Base-by-base conservation (phyloP, 2,329 filamentous ascomycete genomes). In the Colletotrichum sp. region DNA sequence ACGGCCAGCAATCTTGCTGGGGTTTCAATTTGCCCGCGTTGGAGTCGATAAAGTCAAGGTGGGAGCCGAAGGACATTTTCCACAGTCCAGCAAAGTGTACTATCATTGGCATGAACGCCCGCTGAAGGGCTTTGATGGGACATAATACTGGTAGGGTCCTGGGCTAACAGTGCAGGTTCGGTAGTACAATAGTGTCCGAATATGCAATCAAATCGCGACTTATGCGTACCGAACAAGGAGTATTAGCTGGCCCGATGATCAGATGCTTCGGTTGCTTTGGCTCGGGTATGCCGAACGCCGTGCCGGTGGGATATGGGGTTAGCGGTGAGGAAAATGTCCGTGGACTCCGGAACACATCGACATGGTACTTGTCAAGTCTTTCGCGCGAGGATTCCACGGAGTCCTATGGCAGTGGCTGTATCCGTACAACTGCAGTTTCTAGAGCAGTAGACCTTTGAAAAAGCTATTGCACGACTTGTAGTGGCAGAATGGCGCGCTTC, bases 21-120 rank as follows among this genome's bases (percentile, higher is more conserved):
- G 88, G 88, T 0, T 78, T 84, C 1, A 91, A 92, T 77, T 81
- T 92, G 39, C 81, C 85, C 0, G 78, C 75, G 7, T 83, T 93
- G 64, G 83, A 87, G 69, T 67, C 81, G 63, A 84, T 93, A 59
- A 93, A 93, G 83, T 79, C 82, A 7, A 83, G 80, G 3, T 88
- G 88, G 82, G 91, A 93, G 79, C 88, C 90, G 1, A 78, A 81
- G 0, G 87, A 92, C 74, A 69, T 91, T 1, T 93, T 93, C 77
- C 87, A 88, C 67, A 92, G 92, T 76, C 90, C 90, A 0, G 24
- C 90, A 92, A 81, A 92, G 88, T 78, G 84, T 90, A n/a, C 81
- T 81, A 55, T 81, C 82, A 44, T 3, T 44, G 39, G 39, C 39
- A 44, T 44, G 39, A 44, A 44, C 39, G 39, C 39, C 39, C 18